A percentile compares a stretch with the other conserved stretches of the same genome.
Conservation (phyloP, 2,329 filamentous ascomycete genomes). For the Biscogniauxia sp. region DNA sequence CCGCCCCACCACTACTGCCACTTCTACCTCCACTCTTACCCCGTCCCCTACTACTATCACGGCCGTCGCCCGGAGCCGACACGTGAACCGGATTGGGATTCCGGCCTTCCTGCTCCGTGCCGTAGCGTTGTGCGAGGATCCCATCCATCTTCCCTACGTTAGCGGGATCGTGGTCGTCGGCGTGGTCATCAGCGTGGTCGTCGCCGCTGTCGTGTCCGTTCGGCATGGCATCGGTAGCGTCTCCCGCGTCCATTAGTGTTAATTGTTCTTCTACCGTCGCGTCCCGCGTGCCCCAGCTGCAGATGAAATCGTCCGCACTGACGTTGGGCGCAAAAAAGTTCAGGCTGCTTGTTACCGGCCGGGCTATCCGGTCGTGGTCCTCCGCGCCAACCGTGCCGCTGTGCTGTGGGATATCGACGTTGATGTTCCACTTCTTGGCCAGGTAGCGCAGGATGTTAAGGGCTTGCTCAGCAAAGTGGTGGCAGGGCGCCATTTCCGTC, state of each 20-base stretch:
- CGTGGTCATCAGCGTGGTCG: too few species aligned
- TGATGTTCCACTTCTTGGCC: slow-evolving; percentile 57
- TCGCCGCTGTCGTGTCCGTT: slow-evolving; percentile 3
- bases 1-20: neutral
- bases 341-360: slow-evolving; percentile 49
- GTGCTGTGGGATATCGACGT: slow-evolving; percentile 42
- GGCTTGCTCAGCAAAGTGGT: slow-evolving; percentile 60
- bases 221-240: too few species aligned
- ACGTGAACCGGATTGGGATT: slow-evolving; percentile 7
- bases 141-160: slow-evolving; percentile 25
- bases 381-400: slow-evolving; percentile 34
- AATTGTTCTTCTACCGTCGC: slow-evolving; percentile 1
- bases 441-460: slow-evolving; percentile 59
- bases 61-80: too few species aligned
- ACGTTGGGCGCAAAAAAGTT: slow-evolving; percentile 58
- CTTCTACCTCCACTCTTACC: slow-evolving; percentile 9
- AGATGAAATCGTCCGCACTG: slow-evolving; percentile 46
- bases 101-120: slow-evolving; percentile 11
- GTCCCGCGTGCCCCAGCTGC: slow-evolving; percentile 39
- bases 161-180: slow-evolving; percentile 8
- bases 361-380: slow-evolving; percentile 39
- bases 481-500: slow-evolving; percentile 59
- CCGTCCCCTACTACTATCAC: neutral
- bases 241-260: neutral
- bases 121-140: slow-evolving; percentile 10